Base-by-base conservation (phyloP, 2,329 filamentous ascomycete genomes). In the Aspergillus sclerotialis region DNA sequence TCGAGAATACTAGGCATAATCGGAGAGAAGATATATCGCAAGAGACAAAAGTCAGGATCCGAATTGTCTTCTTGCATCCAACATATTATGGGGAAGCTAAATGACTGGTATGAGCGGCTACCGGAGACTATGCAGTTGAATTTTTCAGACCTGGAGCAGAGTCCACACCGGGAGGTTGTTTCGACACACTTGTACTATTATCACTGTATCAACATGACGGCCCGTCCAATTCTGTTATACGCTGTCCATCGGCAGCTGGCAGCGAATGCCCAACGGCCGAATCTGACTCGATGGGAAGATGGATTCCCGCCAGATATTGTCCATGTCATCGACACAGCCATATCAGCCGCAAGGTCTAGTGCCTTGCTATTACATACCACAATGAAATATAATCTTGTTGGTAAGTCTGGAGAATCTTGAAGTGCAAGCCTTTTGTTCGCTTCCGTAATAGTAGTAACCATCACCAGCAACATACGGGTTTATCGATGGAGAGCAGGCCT, bases 181-280 rank as follows among this genome's bases (percentile, higher is more conserved):
- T 72, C 69, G 1, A 70, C 68, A 3, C 67, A 72, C 35, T 52
- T 73, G 14, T 72, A 76, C 42, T 75, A 75, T 43, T 74, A 74
- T 39, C 72, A 73, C 27, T 76, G 73, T 46, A 67, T 76, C 46
- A 74, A 75, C 43, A 75, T 76, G 71, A 73, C 72, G 0, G 69
- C 66, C 0, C 58, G 73, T 4, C 73, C 73, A 1, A 52, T 76
- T 14, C 58, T 76, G 0, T 73, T 75, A 38, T 66, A 73, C 40
- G 65, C 75, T 3, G 68, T 74, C 6, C 68, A 73, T 46, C 61
- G 63, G 28, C 63, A 69, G 4, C 55, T 75, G 1, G 56, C 63
- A 30, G 50, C 55, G 13, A 53, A 56, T 4, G 35, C 53, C 3
- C 43, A 43, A 12, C 51, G 51, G 9, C 52, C 53, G 8, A 56